Evolutionary conservation across 495 filamentous ascomycete species (phyloP).

Genomic region (Umbilicaria muhlenbergii): DNA sequence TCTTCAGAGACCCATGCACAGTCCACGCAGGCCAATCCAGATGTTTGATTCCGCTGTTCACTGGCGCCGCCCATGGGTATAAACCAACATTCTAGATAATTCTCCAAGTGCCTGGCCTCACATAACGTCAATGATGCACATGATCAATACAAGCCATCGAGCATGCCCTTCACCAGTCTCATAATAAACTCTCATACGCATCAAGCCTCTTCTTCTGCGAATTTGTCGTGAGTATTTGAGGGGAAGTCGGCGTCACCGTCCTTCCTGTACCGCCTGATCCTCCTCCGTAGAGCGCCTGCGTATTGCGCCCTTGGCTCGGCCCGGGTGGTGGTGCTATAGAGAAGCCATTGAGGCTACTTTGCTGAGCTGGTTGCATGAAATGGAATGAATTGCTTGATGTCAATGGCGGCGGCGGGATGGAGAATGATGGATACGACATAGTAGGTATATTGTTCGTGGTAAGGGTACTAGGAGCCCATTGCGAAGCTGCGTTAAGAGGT

Average conservation of each 20-base stretch:
- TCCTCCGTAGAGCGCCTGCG: constrained; percentile 10
- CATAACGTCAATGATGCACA: too few species aligned
- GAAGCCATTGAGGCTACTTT: not conserved
- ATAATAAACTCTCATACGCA: constrained; percentile 70
- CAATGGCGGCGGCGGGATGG: constrained; percentile 30
- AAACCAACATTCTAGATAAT: too few species aligned
- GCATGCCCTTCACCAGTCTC: constrained; percentile 1
- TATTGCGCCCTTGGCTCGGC: constrained; percentile 3
- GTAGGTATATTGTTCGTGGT: constrained; percentile 8
- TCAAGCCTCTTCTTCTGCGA: constrained; percentile 47
- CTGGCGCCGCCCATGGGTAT: too few species aligned
- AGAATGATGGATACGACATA: constrained; percentile 22
- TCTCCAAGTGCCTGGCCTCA: too few species aligned
- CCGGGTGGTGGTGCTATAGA: constrained; percentile 1
- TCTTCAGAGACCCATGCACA: too few species aligned
- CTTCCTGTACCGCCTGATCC: constrained; percentile 10
- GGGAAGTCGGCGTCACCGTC: constrained; percentile 16
- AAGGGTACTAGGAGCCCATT: not conserved
- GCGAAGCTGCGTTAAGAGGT: constrained; percentile 1
- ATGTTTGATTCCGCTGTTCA: too few species aligned
- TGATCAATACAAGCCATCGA: too few species aligned
- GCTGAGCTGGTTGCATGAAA: not conserved
- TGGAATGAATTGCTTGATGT: constrained; percentile 4
- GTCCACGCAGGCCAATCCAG: too few species aligned
- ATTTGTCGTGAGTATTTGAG: constrained; percentile 15